A percentile compares a stretch with the other conserved stretches of the same genome.
phyloP scores from a whole-genome alignment of 116 monocot species.

The Phalaenopsis hybrid region DNA sequence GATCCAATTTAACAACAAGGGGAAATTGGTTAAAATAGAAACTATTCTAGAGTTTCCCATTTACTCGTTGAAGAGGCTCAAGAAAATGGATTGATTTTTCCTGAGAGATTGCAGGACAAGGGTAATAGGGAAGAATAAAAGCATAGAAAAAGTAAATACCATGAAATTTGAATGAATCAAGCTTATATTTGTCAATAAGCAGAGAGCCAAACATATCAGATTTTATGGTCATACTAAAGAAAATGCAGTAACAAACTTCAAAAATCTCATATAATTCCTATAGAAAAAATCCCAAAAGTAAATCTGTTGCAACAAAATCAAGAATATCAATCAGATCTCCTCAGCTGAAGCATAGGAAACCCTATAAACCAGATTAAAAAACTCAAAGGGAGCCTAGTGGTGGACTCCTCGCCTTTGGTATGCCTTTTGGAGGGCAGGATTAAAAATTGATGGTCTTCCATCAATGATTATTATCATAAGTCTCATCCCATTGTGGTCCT shows the following conservation, averaged over 20 bases:
- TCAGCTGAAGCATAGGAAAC: too few relatives aligned
- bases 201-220: not conserved
- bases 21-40: too few relatives aligned
- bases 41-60: too few relatives aligned
- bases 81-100: too few relatives aligned
- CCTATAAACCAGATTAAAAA: not conserved
- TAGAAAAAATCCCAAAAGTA: not conserved
- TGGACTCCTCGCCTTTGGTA: not conserved
- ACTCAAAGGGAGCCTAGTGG: not conserved
- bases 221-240: not conserved
- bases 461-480: not conserved
- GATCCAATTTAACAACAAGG: too few relatives aligned
- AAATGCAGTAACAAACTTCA: not conserved
- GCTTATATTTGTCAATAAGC: not conserved
- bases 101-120: not conserved
- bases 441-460: not conserved
- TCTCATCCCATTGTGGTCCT: not conserved
- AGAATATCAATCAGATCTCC: not conserved
- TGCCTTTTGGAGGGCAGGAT: not conserved
- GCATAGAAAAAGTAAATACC: not conserved
- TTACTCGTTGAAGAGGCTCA: too few relatives aligned
- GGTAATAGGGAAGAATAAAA: not conserved
- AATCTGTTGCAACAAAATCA: not conserved
- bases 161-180: not conserved
- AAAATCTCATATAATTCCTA: not conserved